Base-by-base conservation (phyloP, 495 filamentous ascomycete species). In the Penicillium odoratum region DNA sequence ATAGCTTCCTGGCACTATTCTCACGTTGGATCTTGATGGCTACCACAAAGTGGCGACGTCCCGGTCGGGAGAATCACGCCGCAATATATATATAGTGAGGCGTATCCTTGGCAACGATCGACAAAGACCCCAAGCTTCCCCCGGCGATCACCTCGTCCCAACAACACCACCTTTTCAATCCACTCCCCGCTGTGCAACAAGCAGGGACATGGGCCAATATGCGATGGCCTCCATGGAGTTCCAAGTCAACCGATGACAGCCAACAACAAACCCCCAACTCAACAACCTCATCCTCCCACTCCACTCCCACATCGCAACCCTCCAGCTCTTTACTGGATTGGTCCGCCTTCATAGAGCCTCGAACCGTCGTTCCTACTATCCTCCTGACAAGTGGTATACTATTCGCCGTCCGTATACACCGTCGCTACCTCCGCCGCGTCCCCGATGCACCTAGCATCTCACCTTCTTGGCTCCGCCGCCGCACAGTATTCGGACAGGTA, bases 401-500 rank as follows among this genome's bases (percentile, higher is more conserved):
- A 11, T 66, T 81, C 16, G 72, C 80, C 25, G 66, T 86, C 29
- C 78, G 80, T 50, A 63, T 93, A 50, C 76, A 74, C 51, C 69
- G 69, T 42, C 61, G 80, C 18, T 95, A 89, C 69, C 78, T 98
- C 8, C 88, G 90, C 42, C 90, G 94, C 33, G 85, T 98, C 53
- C 91, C 89, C 51, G 85, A 81, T 51, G 84, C 88, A 21, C 72
- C 78, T 6, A 77, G 89, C 61, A 92, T 98, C 64, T 81, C 82
- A 53, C 84, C 89, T 3, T 75, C 69, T 8, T 80, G 72, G 51
- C 89, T 91, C 64, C 85, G 90, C 18, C 82, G 74, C 51, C 81
- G 91, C 57, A 90, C 83, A 51, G 61, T 98, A 49, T 86, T 93
- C 61, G 94, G 94, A 7, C 81, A 77, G 53, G 94, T 97, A 4